Base-by-base conservation (phyloP, 2,329 filamentous ascomycete species). In the Mycocentrospora acerina region DNA sequence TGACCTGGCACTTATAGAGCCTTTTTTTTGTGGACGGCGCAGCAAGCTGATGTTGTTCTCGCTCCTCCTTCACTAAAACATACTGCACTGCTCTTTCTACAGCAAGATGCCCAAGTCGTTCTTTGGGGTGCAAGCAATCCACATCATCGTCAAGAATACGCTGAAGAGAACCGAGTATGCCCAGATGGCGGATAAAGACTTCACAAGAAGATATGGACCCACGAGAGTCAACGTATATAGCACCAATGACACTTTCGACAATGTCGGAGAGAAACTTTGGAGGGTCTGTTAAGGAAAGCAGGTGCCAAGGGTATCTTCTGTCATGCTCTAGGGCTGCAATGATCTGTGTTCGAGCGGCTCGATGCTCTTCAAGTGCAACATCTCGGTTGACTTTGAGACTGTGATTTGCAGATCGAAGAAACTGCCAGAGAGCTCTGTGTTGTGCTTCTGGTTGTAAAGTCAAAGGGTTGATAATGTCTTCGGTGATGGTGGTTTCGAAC, bases 191-290 rank as follows among this genome's bases (percentile, higher is more conserved):
- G 0, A 88, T 62, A 25, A 96, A 74, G 0, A 36, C 57, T 33
- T 76, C 71, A 54, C 88, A 94, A 0, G 61, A 37, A 7, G 37
- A 15, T 8, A 56, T 42, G 32, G 42, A 46, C 14, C 52, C 53
- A 7, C 35, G 44, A 4, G 49, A 86, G 62, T 97, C 93, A 14
- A 95, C 72, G 73, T 86, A 96, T 0, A 96, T 76, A 0, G 90
- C 90, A 0, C 88, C 91, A 0, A 97, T 66, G 0, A 94, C 62
- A 22, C 81, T 80, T 69, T 97, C 91, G 8, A 96, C 74, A 7
- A 96, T 69, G 62, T 59, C 53, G 10, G 53, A 57, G n/a, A 59
- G 36, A 16, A 53, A 54, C 15, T 59, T 57, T 1, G 55, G 55
- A 8, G 55, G 32, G 18, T 56, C 46, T 1, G 94, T 71, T 0